phyloP scores from a whole-genome alignment of 2,329 filamentous ascomycete species.

The Colletotrichum euphorbiae region DNA sequence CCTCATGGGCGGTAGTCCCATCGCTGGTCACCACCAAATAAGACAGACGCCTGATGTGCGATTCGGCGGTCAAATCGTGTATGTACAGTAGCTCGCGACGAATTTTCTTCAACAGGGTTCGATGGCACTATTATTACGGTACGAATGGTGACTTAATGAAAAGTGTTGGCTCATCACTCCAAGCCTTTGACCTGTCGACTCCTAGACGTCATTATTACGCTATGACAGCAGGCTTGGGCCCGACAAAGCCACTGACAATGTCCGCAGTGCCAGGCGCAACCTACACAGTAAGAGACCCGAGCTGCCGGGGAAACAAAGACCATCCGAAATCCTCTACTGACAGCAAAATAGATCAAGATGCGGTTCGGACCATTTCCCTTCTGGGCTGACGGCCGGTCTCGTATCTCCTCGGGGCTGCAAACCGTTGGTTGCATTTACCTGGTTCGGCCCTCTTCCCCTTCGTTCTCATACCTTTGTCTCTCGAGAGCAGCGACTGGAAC shows the following conservation, averaged over 20 bases:
- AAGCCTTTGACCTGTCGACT: slow-evolving; percentile 3
- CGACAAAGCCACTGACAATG: neutral
- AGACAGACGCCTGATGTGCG: neutral
- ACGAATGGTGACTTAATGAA: neutral
- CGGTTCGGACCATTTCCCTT: slow-evolving; percentile 1
- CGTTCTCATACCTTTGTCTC: neutral
- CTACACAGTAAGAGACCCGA: neutral
- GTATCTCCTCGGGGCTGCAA: slow-evolving; percentile 10
- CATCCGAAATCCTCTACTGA: neutral
- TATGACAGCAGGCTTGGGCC: slow-evolving; percentile 18
- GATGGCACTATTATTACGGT: neutral
- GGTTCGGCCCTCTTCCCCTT: neutral
- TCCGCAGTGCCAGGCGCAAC: neutral
- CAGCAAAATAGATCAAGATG: neutral
- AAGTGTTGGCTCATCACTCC: slow-evolving; percentile 1
- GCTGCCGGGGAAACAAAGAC: neutral
- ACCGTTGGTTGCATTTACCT: neutral
- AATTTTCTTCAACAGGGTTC: neutral
- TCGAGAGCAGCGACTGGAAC: neutral
- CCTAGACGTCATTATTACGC: slow-evolving; percentile 37
- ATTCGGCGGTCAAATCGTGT: neutral
- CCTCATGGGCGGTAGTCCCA: slow-evolving; percentile 39
- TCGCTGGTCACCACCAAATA: neutral
- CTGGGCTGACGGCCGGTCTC: slow-evolving; percentile 5
- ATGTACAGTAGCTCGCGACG: neutral